Conservation (phyloP, 768 basidiomycete species). For the Mycena leptocephala region DNA sequence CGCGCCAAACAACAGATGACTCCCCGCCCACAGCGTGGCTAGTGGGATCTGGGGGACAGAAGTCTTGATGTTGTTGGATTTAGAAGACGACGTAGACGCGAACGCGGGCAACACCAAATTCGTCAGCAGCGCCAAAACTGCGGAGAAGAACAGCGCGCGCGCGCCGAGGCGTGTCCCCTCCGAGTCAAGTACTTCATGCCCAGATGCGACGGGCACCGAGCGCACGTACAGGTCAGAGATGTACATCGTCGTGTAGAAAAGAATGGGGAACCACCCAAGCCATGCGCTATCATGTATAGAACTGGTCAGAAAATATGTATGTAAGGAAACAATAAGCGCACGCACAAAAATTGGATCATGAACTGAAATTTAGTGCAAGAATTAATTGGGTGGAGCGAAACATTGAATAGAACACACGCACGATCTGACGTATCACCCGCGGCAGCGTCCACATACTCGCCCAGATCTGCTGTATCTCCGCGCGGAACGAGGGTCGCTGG, state of each 20-base stretch:
- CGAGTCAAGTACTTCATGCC: conserved; percentile 25
- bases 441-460: conserved; percentile 80
- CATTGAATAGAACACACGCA: conserved; percentile 55
- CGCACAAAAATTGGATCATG: conserved; percentile 87
- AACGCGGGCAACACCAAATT: conserved; percentile 84
- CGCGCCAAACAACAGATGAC: conserved; percentile 79
- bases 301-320: background rate
- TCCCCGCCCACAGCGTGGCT: conserved; percentile 80
- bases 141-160: conserved; percentile 85
- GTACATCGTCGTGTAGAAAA: conserved; percentile 92
- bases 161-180: conserved; percentile 90
- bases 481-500: conserved; percentile 48
- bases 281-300: conserved; percentile 67
- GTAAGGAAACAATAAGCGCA: conserved; percentile 1
- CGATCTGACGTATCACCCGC: conserved; percentile 83
- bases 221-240: conserved; percentile 89
- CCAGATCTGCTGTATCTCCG: conserved; percentile 80
- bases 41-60: background rate
- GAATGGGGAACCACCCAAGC: conserved; percentile 94
- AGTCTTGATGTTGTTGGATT: conserved; percentile 20
- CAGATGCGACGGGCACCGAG: conserved; percentile 42
- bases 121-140: conserved; percentile 76
- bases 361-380: conserved; percentile 60
- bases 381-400: background rate
- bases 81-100: conserved; percentile 59